These are phyloP conservation scores for Suzukiozyma palmioleophila DNA, from an alignment of 1,139 yeast genomes.

Conservation along the genomic window DNA sequence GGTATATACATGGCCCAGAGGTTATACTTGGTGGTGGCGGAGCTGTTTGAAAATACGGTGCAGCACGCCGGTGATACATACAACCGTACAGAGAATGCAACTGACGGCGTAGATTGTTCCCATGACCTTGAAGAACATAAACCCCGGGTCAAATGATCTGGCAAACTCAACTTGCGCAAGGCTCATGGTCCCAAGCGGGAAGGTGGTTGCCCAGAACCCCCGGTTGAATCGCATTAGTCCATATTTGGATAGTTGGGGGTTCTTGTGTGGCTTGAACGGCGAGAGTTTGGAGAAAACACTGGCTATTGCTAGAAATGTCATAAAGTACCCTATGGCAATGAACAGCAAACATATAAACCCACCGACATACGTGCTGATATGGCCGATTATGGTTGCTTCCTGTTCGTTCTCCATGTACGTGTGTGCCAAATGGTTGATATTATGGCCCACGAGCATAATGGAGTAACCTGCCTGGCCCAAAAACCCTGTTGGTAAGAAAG, in stretches of 20 bases:
- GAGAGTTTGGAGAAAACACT: conserved; percentile 35
- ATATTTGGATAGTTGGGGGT: conserved; percentile 10
- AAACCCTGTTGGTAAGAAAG: conserved; percentile 29
- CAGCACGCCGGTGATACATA: conserved; percentile 27
- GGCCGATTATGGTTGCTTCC: conserved; percentile 12
- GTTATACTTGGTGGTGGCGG: too few relatives aligned
- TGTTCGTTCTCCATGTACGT: conserved; percentile 3
- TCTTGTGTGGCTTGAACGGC: conserved; percentile 23
- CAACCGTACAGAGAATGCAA: conserved; percentile 24
- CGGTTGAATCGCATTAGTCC: conserved; percentile 40
- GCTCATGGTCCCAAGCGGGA: conserved; percentile 85
- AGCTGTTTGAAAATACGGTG: conserved; percentile 8
- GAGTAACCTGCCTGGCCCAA: conserved; percentile 82
- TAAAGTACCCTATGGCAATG: conserved; percentile 58
- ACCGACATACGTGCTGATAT: conserved; percentile 14
- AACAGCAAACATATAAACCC: conserved; percentile 43
- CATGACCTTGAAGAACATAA: conserved; percentile 50
- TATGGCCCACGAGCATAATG: conserved; percentile 52
- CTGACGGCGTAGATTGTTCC: conserved; percentile 56
- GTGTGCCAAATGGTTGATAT: conserved; percentile 19
- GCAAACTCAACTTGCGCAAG: conserved; percentile 54
- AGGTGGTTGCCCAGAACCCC: conserved; percentile 84
- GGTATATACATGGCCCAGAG: not conserved
- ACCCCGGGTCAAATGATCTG: conserved; percentile 28
- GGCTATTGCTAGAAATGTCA: conserved; percentile 52